Evolutionary conservation across 2,329 filamentous ascomycete species (phyloP).

Genomic region (Nemania serpens): DNA sequence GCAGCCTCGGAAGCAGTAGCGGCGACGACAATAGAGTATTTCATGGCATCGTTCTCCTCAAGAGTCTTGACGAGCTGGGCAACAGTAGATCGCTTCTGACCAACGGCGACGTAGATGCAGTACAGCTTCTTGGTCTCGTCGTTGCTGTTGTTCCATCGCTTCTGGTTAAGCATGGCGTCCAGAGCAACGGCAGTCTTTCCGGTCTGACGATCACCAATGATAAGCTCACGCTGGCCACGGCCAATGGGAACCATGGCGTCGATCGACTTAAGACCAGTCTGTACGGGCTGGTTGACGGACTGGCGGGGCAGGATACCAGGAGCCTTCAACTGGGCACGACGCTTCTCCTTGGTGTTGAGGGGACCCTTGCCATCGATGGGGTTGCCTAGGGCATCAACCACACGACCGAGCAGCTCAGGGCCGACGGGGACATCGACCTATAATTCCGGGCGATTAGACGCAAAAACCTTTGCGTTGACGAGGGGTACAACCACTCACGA

Average conservation of each 20-base stretch:
- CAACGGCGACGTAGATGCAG: constrained; percentile 98
- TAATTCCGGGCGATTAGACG: constrained; percentile 7
- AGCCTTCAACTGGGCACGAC: constrained; percentile 98
- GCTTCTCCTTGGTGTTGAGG: constrained; percentile 86
- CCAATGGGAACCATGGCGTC: constrained; percentile 99
- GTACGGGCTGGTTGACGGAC: constrained; percentile 97
- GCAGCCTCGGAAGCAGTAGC: constrained; percentile 97
- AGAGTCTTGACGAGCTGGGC: constrained; percentile 99
- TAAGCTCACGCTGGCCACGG: constrained; percentile 99
- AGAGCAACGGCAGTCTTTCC: constrained; percentile 99
- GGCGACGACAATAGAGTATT: constrained; percentile 92
- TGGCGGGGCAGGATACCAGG: constrained; percentile 96
- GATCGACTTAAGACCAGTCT: constrained; percentile 99
- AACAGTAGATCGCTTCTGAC: constrained; percentile 99
- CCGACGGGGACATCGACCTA: constrained; percentile 98
- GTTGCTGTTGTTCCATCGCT: constrained; percentile 86
- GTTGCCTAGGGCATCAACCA: constrained; percentile 97
- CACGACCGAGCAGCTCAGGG: constrained; percentile 90
- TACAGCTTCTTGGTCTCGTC: constrained; percentile 99
- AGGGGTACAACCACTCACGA: constrained; percentile 68
- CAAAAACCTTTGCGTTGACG: background rate
- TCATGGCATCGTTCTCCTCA: constrained; percentile 99
- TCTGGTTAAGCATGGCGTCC: constrained; percentile 98
- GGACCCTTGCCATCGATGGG: constrained; percentile 99
- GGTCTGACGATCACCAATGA: constrained; percentile 99